Evolutionary conservation across 495 filamentous ascomycete genomes (phyloP), one percentile per base, ranked within the genome.

Genomic region (Tetracladium marchalianum): DNA sequence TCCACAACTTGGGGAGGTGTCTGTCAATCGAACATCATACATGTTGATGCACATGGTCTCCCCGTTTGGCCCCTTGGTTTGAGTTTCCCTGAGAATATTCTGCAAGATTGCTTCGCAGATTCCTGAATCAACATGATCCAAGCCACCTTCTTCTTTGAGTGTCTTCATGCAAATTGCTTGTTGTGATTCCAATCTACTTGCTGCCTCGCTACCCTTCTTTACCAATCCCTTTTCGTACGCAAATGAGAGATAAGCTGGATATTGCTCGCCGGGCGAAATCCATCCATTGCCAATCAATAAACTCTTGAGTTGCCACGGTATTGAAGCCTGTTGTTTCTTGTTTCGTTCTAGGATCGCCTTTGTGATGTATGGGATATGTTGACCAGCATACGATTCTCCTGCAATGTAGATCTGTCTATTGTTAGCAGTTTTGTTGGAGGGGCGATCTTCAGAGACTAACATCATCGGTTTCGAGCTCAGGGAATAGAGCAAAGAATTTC

Each of bases 331-430:
- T 27, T 27, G 22, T 4, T 55, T 55, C 54, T 77, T 74, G 65
- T 97, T 97, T 32, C 89, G 86, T 16, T 85, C 78, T 41, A 95
- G 72, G 38, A 98, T 92, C 17, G 81, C 84, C 49, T 81, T 79
- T 8, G 93, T 86, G 48, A 98, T 90, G 60, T 98, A 95, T 11
- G 92, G 92, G 44, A 98, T 98, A 66, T 97, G 81, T 62, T 97
- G 93, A 31, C 92, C 92, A 31, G 92, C 93, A 57, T 90, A 98
- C 1, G 92, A 98, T 66, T 98, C 92, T 16, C 92, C 92, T 0
- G 90, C 82, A 41, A 98, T 66, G 62, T 96, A 98, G 22, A 98
- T 67, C 92, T 97, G 53, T 34, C 37, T n/a, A 38, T 32, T 33
- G 44, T 52, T 37, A 47, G 43, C 47, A 40, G 32, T 40, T 13